These are phyloP conservation scores for Sporisorium exsertum DNA, from an alignment of 1,284 basidiomycete genomes.

Conservation along the genomic window DNA sequence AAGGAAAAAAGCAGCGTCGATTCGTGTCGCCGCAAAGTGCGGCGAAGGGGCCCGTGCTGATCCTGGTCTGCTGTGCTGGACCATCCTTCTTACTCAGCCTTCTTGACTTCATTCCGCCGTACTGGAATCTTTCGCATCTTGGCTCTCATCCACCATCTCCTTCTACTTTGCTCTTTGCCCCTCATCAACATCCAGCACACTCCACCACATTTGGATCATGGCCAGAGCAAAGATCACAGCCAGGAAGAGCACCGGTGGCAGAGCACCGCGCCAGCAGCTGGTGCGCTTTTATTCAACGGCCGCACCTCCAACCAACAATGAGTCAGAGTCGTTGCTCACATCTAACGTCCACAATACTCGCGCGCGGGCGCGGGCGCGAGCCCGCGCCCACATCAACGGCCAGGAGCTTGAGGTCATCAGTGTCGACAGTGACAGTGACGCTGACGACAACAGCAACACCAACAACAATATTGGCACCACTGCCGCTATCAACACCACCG, in stretches of 20 bases:
- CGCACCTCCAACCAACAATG: too few species aligned
- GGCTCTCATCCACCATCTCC: not conserved
- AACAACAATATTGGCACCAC: not conserved
- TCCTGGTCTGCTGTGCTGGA: not conserved
- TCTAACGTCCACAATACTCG: not conserved
- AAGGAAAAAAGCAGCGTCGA: not conserved
- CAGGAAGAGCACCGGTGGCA: conserved; percentile 14
- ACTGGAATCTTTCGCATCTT: not conserved
- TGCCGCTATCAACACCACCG: not conserved
- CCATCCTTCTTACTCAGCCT: not conserved
- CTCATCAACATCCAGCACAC: not conserved
- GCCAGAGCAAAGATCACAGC: not conserved
- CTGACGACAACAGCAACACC: not conserved
- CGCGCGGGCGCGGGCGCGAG: not conserved
- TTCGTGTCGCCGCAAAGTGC: not conserved
- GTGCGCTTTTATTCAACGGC: too few species aligned
- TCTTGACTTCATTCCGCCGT: not conserved
- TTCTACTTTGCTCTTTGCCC: not conserved
- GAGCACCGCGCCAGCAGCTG: not conserved
- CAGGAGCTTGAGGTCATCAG: not conserved
- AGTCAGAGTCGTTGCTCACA: not conserved
- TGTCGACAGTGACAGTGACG: not conserved
- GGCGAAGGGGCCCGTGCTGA: not conserved
- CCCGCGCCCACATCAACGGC: not conserved
- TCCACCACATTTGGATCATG: not conserved